Evolutionary conservation across 352 stramenopile species (phyloP), one percentile per base, ranked within the genome.

Genomic region (Aphanomyces invadans): DNA sequence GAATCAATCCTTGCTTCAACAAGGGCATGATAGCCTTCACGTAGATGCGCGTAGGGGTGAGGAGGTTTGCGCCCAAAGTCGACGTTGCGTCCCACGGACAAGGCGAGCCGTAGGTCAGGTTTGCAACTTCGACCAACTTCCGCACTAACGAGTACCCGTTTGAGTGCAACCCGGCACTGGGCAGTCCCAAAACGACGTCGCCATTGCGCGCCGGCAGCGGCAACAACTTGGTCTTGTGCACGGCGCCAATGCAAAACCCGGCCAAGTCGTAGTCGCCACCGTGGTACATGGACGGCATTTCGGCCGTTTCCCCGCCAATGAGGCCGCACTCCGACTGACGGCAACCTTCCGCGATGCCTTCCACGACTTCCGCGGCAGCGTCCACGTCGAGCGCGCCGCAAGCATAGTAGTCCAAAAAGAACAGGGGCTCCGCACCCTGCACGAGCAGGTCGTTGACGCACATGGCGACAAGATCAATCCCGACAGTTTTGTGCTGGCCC

Each of bases 381-480:
- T 97, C 70, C 7, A 98, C 86, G 57, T 98, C 89, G 15, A 99
- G 84, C 73, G 97, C 96, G 39, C 96, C 96, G 36, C 92, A 98
- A 62, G 97, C 96, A 88, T 98, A 99, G 81, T 99, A 99, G 80
- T 99, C 97, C 9, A 99, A 76, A 80, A 99, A 99, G 85, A 99
- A 99, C 11, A 99, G 78, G 23, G 97, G 97, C 69, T 99, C 95
- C n/a, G 96, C 97, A 67, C 96, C 97, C 65, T 97, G 92, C n/a
- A 99, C 95, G 70, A 99, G 97, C 33, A 99, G 79, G 74, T 99
- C 97, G 80, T 99, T 99, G 48, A 99, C 97, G 71, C 95, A 99
- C 97, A 99, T 99, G 44, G 97, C 96, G 32, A 99, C 96, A 33
- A 99, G 89, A 80, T 99, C 96, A 61, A 99, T 97, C 38, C 96